Percentiles rank a stretch among this genome's conserved stretches.
Conservation (phyloP, 179 eudicot species). For the Amaranthus tricolor region DNA sequence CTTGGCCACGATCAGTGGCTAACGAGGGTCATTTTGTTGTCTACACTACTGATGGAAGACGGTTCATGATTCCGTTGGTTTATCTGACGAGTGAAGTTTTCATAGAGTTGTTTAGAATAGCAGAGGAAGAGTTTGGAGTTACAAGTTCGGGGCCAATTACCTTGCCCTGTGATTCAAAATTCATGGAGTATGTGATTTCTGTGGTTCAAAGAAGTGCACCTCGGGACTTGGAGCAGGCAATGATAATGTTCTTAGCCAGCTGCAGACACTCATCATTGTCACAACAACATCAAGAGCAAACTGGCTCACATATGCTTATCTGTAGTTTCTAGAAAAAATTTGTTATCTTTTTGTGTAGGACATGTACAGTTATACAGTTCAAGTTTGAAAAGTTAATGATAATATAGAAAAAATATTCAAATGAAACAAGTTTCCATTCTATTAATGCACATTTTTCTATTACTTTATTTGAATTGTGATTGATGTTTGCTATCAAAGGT, state of each 20-base stretch:
- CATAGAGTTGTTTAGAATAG: constrained; percentile 14
- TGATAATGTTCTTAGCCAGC: neutral
- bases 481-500: too few relatives aligned
- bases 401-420: too few relatives aligned
- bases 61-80: constrained; percentile 5
- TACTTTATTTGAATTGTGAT: too few relatives aligned
- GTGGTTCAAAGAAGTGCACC: neutral
- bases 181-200: constrained; percentile 9
- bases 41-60: neutral
- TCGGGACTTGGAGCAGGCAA: constrained; percentile 19
- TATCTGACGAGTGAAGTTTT: constrained; percentile 3
- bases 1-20: neutral
- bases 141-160: constrained; percentile 16
- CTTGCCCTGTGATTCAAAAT: constrained; percentile 16
- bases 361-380: neutral
- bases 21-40: constrained; percentile 11
- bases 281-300: neutral
- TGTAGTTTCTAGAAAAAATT: neutral
- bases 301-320: neutral
- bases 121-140: constrained; percentile 22
- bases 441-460: too few relatives aligned
- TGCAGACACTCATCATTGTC: neutral
- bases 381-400: too few relatives aligned
- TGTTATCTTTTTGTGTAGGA: too few relatives aligned
- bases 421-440: too few relatives aligned